A percentile compares a stretch with the other conserved stretches of the same genome.
Conservation (phyloP, 495 filamentous ascomycete species). For the Jackrogersella multiformis region DNA sequence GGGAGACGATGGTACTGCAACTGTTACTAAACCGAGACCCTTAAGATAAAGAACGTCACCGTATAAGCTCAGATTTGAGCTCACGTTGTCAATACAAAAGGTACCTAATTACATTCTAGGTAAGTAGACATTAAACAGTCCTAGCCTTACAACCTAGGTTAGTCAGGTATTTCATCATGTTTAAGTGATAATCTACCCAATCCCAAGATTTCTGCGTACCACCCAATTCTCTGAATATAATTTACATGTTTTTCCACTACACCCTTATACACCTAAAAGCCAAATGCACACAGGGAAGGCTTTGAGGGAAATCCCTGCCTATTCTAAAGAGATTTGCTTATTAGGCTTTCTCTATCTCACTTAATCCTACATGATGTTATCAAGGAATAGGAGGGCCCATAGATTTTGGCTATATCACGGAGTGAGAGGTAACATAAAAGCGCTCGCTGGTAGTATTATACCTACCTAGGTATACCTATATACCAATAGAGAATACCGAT, state of each 20-base stretch:
- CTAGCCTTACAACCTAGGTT: no score
- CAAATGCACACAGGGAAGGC: neutral
- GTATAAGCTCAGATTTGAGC: neutral
- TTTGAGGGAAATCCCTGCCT: neutral
- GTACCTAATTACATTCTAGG: no score
- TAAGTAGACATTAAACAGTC: no score
- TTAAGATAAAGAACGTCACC: neutral
- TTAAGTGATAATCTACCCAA: neutral
- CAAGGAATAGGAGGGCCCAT: no score
- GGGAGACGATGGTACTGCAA: no score
- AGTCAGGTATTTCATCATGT: neutral
- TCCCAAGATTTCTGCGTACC: neutral
- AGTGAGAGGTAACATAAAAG: no score
- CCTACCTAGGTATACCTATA: no score
- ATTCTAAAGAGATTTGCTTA: neutral
- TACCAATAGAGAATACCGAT: no score
- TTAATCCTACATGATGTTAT: no score
- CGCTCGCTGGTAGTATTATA: no score
- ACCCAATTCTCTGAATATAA: neutral
- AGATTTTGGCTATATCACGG: no score
- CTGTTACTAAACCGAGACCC: neutral
- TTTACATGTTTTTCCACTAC: neutral
- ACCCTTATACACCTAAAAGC: neutral
- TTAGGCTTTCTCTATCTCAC: neutral
- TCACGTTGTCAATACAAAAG: neutral